Evolutionary conservation across 345 rosid genomes (phyloP).

Genomic region (Eucalyptus erythrocorys): DNA sequence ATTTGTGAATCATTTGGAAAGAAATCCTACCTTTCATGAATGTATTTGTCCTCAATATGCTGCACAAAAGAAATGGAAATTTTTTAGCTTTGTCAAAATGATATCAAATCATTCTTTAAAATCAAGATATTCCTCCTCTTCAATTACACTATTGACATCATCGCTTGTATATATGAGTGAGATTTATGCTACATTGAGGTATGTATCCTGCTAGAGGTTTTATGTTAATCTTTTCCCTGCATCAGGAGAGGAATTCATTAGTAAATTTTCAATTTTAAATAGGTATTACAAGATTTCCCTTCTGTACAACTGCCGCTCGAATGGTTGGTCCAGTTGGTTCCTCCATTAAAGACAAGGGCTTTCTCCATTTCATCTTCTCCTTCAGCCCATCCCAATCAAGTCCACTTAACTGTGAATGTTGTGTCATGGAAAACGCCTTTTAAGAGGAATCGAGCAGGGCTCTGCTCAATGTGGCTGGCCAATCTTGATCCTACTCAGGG

Average conservation of each 20-base stretch:
- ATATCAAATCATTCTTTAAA: not conserved
- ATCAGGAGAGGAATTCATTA: not conserved
- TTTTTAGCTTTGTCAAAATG: not conserved
- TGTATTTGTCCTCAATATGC: not conserved
- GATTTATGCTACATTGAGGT: not conserved
- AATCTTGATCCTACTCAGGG: constrained; percentile 61
- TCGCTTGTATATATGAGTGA: not conserved
- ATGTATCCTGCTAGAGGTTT: not conserved
- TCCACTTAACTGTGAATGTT: constrained; percentile 73
- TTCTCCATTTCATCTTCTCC: constrained; percentile 90
- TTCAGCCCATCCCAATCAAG: constrained; percentile 68
- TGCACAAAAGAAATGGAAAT: not conserved
- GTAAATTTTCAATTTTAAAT: not conserved
- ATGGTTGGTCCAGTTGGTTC: constrained; percentile 92
- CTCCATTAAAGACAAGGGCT: constrained; percentile 70
- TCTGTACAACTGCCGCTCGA: constrained; percentile 89
- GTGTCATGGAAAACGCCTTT: constrained; percentile 87
- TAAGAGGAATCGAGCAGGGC: constrained; percentile 64
- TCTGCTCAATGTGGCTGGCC: constrained; percentile 90
- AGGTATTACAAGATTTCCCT: constrained; percentile 94
- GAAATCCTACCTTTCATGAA: not conserved
- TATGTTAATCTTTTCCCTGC: not conserved
- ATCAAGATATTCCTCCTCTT: not conserved
- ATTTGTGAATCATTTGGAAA: not conserved
- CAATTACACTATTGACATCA: not conserved